These are phyloP conservation scores for Gossypium sturtianum DNA, from an alignment of 345 rosid genomes.

Conservation along the genomic window DNA sequence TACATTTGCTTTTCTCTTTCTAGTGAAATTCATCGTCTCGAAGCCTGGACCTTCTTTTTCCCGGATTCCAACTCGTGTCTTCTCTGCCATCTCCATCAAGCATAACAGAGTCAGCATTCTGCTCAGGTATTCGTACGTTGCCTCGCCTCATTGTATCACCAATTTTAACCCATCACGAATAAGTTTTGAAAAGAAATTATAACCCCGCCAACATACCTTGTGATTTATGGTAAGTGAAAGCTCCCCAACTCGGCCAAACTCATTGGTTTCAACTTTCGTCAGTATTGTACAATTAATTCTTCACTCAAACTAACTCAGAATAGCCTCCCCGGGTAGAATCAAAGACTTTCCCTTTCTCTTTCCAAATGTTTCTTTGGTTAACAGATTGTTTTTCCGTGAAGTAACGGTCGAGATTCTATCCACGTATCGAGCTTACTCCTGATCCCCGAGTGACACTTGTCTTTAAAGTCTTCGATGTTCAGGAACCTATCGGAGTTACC, in stretches of 20 bases:
- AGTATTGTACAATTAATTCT: not conserved
- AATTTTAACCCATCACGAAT: not conserved
- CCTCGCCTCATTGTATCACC: not conserved
- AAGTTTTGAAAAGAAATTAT: not conserved
- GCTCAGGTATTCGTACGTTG: slow-evolving; percentile 9
- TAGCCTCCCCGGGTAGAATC: slow-evolving; percentile 27
- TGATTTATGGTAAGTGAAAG: not conserved
- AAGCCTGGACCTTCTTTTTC: not conserved
- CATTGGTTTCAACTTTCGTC: not conserved
- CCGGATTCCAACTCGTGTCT: slow-evolving; percentile 34
- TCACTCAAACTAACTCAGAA: slow-evolving; percentile 17
- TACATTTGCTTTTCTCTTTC: not conserved
- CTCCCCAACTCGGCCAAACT: slow-evolving; percentile 20
- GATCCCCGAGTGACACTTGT: slow-evolving; percentile 49
- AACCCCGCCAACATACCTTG: not conserved
- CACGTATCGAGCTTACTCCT: slow-evolving; percentile 41
- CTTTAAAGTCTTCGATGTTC: slow-evolving; percentile 56
- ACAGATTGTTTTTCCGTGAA: slow-evolving; percentile 51
- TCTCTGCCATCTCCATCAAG: slow-evolving; percentile 56
- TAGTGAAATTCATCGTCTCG: too few species aligned
- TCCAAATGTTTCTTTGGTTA: slow-evolving; percentile 2
- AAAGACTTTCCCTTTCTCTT: not conserved
- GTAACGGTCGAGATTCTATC: slow-evolving; percentile 80
- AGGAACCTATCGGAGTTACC: slow-evolving; percentile 38
- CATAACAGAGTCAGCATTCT: slow-evolving; percentile 1